These are phyloP conservation scores for Suillus hirtellus DNA, from an alignment of 768 basidiomycete genomes.

Conservation along the genomic window DNA sequence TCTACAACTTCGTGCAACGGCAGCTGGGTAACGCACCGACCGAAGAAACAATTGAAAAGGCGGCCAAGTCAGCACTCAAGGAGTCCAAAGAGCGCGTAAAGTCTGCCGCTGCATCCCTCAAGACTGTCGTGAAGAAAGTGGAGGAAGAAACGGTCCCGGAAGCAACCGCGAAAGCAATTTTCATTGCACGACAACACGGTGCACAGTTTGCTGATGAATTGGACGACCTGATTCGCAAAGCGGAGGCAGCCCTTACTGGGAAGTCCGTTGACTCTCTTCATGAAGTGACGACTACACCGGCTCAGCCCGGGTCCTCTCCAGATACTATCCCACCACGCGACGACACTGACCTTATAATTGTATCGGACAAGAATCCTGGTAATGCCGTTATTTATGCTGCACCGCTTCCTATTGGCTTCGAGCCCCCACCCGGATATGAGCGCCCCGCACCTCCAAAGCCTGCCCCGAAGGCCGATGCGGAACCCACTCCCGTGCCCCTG, in stretches of 20 bases:
- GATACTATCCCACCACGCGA: conserved; percentile 27
- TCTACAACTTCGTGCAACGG: conserved; percentile 53
- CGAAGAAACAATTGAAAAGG: conserved; percentile 37
- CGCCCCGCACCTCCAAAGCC: conserved; percentile 57
- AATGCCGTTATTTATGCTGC: conserved; percentile 53
- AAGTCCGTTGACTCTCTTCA: conserved; percentile 36
- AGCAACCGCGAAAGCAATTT: conserved; percentile 37
- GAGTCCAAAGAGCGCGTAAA: conserved; percentile 48
- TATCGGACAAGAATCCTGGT: conserved; percentile 28
- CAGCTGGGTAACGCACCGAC: conserved; percentile 43
- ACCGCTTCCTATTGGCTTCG: conserved; percentile 89
- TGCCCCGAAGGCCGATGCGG: conserved; percentile 29
- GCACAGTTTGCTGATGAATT: conserved; percentile 62
- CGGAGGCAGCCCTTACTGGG: conserved; percentile 66
- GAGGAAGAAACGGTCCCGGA: conserved; percentile 29
- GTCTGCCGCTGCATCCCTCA: conserved; percentile 42
- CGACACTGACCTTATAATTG: conserved; percentile 27
- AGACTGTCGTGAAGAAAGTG: conserved; percentile 47
- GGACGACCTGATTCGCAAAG: conserved; percentile 65
- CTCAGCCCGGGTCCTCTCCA: conserved; percentile 27
- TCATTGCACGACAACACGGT: conserved; percentile 45
- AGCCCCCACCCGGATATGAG: conserved; percentile 88
- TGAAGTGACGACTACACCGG: conserved; percentile 25
- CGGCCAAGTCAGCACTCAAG: conserved; percentile 36
- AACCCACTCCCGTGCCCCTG: conserved; percentile 42